Base-by-base conservation (phyloP, 179 eudicot species). In the Silene noctiflora region DNA sequence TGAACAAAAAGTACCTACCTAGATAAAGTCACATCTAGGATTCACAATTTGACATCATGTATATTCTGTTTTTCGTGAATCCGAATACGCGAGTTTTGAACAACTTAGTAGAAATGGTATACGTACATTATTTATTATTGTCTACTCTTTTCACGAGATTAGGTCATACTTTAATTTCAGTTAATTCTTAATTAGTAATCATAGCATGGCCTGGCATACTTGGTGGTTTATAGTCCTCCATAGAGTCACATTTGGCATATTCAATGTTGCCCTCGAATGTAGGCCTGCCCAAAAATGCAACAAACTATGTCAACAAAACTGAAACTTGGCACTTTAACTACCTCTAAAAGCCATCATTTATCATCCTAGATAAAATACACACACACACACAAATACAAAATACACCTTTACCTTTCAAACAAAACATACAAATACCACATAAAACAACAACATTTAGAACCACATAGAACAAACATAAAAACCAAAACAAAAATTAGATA, bases 271-370 rank as follows among this genome's bases (percentile, higher is more conserved):
- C 72, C 72, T 68, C 72, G 19, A 68, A 42, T 19, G 27, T 19
- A 27, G 14, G 17, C 44, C 42, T 27, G 9, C 33, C 16, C 29
- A 68, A 68, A 31, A 0, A 2, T n/a, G 20, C 51, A 68, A 67
- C n/a, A 16, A 65, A 24, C 6, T 39, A 66, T 66, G 48, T 66
- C 72, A 68, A 68, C 5, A n/a, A 20, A 42, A 68, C 14, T n/a
- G 25, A 20, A 66, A 67, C 71, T 42, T 67, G 71, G 71, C 71
- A 67, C 6, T n/a, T n/a, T 4, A 20, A 68, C 72, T 0, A 19
- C 72, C 72, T 68, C 72, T 19, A 68, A 68, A 68, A 68, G 72
- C 56, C 72, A 13, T 9, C 20, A 39, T 33, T 33, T 19, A 11
- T 62, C 67, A 22, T 62, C 21, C 16, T 24, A 0, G 29, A 1